A percentile compares a stretch with the other conserved stretches of the same genome.
Evolutionary conservation across 1,139 yeast genomes (phyloP).

Genomic region (Nakaseomyces delphensis): DNA sequence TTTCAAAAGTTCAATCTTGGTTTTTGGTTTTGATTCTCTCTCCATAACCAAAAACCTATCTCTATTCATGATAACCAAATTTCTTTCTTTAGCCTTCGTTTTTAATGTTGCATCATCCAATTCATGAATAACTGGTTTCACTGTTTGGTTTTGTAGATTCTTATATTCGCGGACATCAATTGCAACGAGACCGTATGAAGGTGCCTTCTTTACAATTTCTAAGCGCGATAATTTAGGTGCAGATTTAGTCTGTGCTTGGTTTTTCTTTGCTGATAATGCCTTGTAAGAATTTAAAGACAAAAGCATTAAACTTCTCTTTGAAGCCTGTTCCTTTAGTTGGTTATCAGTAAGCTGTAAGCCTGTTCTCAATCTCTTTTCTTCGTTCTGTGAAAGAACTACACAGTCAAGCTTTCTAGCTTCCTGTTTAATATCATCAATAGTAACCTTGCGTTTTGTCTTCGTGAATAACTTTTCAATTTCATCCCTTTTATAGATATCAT

Average conservation of each 20-base stretch:
- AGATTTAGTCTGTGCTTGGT: background rate
- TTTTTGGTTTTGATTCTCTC: constrained; percentile 22
- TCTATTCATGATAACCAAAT: constrained; percentile 11
- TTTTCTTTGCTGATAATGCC: constrained; percentile 2
- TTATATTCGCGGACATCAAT: constrained; percentile 8
- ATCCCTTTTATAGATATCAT: background rate
- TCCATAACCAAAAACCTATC: constrained; percentile 17
- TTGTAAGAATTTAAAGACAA: background rate
- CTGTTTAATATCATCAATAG: background rate
- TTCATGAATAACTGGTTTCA: background rate
- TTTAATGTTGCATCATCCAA: constrained; percentile 1
- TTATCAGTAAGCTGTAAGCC: background rate
- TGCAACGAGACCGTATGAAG: constrained; percentile 12
- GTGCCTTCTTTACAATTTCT: constrained; percentile 9
- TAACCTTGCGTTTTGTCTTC: background rate
- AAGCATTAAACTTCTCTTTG: constrained; percentile 1
- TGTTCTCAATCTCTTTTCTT: constrained; percentile 7
- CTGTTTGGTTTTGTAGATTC: background rate
- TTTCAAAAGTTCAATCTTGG: constrained; percentile 1
- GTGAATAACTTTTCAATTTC: background rate
- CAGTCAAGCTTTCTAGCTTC: constrained; percentile 1
- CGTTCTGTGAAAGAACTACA: constrained; percentile 9
- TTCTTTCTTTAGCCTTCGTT: constrained; percentile 11
- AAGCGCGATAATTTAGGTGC: background rate
- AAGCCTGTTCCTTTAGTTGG: background rate